A percentile compares a stretch with the other conserved stretches of the same genome.
Conservation (phyloP, 2,329 filamentous ascomycete species). For the Hypoxylon sp. region DNA sequence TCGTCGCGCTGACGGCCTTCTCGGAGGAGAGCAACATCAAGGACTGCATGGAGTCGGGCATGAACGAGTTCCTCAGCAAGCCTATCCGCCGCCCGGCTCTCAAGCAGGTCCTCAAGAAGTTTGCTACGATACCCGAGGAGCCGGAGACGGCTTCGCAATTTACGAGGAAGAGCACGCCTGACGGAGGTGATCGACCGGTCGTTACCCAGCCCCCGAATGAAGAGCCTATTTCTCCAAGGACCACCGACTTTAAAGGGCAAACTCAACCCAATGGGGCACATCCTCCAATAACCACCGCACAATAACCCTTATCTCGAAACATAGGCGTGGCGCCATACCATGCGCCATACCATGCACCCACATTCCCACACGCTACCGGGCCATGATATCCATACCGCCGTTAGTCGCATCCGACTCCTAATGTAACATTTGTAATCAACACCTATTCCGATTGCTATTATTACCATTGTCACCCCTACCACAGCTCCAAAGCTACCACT, state of each 20-base stretch:
- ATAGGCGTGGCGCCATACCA: neutral
- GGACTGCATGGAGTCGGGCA: conserved; percentile 88
- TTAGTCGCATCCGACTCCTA: neutral
- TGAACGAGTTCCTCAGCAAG: conserved; percentile 87
- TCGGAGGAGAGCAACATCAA: conserved; percentile 89
- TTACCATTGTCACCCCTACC: conserved; percentile 2
- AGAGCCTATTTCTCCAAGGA: conserved; percentile 1
- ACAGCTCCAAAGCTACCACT: too few species aligned
- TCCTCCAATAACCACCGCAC: conserved; percentile 20
- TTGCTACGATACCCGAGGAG: conserved; percentile 83
- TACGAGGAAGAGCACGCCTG: conserved; percentile 48
- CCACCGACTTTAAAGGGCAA: conserved; percentile 25
- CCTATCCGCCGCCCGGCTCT: conserved; percentile 84
- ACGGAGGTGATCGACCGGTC: conserved; percentile 32
- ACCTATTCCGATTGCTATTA: conserved; percentile 8
- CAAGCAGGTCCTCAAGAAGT: conserved; percentile 87
- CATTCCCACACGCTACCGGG: neutral
- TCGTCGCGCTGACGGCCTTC: conserved; percentile 91
- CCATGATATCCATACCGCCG: conserved; percentile 1
- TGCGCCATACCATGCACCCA: neutral
- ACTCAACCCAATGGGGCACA: conserved; percentile 29
- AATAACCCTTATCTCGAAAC: conserved; percentile 3
- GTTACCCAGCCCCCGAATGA: conserved; percentile 35
- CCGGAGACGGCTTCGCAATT: conserved; percentile 56
- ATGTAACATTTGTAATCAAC: neutral